Percentiles rank a stretch among this genome's conserved stretches.
Conservation (phyloP, 805 yeast genomes). For the Candida mattraensis region DNA sequence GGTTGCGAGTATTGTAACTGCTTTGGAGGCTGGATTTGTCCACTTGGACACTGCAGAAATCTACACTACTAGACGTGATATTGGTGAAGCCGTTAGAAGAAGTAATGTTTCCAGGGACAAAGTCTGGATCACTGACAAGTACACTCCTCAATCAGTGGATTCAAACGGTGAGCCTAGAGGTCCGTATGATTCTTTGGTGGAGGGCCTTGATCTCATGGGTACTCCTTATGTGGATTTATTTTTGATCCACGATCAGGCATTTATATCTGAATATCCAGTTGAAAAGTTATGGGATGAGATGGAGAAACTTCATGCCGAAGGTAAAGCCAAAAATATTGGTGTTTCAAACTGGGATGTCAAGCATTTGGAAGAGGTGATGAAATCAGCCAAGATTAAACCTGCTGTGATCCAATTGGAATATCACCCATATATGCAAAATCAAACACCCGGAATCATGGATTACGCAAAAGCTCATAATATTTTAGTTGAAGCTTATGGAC, state of each 20-base stretch:
- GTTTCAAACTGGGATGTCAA: constrained; percentile 58
- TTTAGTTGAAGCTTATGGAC: constrained; percentile 45
- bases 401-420: constrained; percentile 64
- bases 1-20: constrained; percentile 44
- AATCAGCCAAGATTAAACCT: constrained; percentile 44
- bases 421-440: constrained; percentile 62
- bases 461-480: constrained; percentile 37
- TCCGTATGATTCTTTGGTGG: constrained; percentile 47
- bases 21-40: constrained; percentile 51
- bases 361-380: constrained; percentile 44
- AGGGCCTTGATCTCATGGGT: constrained; percentile 46
- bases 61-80: constrained; percentile 58
- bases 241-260: constrained; percentile 58
- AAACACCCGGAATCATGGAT: constrained; percentile 50
- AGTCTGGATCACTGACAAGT: constrained; percentile 62
- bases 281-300: constrained; percentile 48
- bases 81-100: constrained; percentile 52
- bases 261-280: constrained; percentile 38
- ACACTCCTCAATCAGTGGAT: constrained; percentile 35
- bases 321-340: constrained; percentile 43
- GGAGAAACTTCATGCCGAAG: constrained; percentile 50
- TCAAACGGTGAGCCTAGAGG: constrained; percentile 33
- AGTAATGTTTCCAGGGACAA: constrained; percentile 43
- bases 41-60: constrained; percentile 68
- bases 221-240: constrained; percentile 59